Base-by-base conservation (phyloP, 2,329 filamentous ascomycete species). In the Diplodia mutila region DNA sequence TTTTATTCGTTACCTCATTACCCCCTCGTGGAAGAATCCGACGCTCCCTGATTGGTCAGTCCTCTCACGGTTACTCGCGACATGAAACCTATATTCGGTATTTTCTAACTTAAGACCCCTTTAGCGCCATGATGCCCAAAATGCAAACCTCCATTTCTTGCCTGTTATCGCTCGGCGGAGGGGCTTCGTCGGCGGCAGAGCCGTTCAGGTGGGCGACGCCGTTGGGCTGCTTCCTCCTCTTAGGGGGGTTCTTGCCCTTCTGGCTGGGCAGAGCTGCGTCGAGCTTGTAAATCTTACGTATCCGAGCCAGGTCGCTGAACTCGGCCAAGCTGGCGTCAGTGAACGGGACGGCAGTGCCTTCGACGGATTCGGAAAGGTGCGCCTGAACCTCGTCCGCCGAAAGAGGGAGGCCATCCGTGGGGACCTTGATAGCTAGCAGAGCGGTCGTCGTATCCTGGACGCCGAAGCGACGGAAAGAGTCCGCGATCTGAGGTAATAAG, bases 401-500 rank as follows among this genome's bases (percentile, higher is more conserved):
- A 39, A 79, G 76, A 55, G 82, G 79, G 0, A 83, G 82, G 18
- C 85, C 21, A 1, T 32, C 25, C 51, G 66, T 83, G 11, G 89
- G 85, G 27, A 98, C 84, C 77, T 97, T 98, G 74, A 97, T 84
- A 7, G 92, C 89, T 2, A 97, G 81, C n/a, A 99, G 80, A 72
- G 89, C 80, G 53, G 85, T 89, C 2, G 91, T 95, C 12, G 84
- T 81, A 14, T 92, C 87, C 0, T 86, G 83, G 68, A 98, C 89
- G 57, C 95, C 95, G 75, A 95, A 97, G 65, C 90, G 90, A 37
- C 92, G 90, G 80, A 98, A 98, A 0, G 93, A 90, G 73, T 97
- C 94, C 63, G 93, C 87, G 75, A 99, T 98, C 93, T 96, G 72
- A 21, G 39, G 8, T 48, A 37, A 63, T 25, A 25, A 34, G 21